Evolutionary conservation across 331 rosid species (phyloP), one percentile per base, ranked within the genome.

Genomic region (Malus hybrid): DNA sequence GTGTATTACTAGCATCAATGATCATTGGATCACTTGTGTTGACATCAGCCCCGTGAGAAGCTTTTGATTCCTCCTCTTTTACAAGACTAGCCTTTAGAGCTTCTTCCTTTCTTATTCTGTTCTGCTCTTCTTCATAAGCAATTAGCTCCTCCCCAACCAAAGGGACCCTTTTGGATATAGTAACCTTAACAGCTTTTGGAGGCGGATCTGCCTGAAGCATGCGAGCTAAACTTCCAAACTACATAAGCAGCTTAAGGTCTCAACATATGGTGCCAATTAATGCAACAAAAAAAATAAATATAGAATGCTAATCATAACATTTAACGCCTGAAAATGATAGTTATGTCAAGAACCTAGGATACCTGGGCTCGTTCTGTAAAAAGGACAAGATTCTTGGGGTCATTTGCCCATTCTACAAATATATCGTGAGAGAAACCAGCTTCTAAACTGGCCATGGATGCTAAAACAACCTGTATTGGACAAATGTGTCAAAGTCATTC

Each of bases 391-490:
- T 92, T 95, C 73, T 85, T 92, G 7, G 75, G 53, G 78, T 90
- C 97, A 46, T 80, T 83, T 22, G 91, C 97, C 99, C 97, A 95
- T 53, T 95, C 99, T 48, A 89, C 91, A 77, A 92, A 95, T 81
- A 95, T 89, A 84, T 92, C 99, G 65, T 92, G 99, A 66, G 99
- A 92, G 81, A 90, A 95, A 50, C 99, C 97, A 9, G 96, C 97
- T 86, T 95, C 99, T 87, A 95, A 87, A 86, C 97, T 95, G 70
- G 97, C 99, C 99, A 95, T 90, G 61, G 99, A 95, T 69, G 97
- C 90, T 78, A 95, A 78, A 79, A 95, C 97, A 77, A 93, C 97
- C 99, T 94, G 72, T 56, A 70, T 7, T 48, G 74, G 63, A 87
- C 61, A 58, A 36, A 62, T 9, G 57, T 52, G 80, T 75, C 73